phyloP scores from a whole-genome alignment of 805 yeast species.

The Yamadazyma ubonensis region DNA sequence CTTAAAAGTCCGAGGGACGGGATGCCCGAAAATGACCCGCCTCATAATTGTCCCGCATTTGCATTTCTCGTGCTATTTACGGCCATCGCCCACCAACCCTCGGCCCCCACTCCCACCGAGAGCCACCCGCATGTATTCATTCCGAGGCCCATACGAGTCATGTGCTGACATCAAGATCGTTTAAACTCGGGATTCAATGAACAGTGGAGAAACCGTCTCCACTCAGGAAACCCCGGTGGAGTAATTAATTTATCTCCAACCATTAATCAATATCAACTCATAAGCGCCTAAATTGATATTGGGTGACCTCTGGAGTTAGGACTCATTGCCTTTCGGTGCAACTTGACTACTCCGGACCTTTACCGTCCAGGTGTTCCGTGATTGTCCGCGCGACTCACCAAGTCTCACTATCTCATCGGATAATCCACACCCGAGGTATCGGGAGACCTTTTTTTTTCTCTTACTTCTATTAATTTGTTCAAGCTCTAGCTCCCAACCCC shows the following conservation, averaged over 20 bases:
- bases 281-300: not conserved
- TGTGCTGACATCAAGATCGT: no score
- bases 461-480: no score
- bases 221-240: no score
- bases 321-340: not conserved
- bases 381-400: slow-evolving; percentile 7
- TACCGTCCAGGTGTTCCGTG: slow-evolving; percentile 2
- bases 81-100: not conserved
- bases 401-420: slow-evolving; percentile 5
- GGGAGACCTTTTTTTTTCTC: not conserved
- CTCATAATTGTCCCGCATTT: not conserved
- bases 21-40: not conserved
- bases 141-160: no score
- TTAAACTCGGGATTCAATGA: no score
- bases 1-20: not conserved
- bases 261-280: no score
- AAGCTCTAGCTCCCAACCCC: no score
- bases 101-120: not conserved
- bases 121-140: no score
- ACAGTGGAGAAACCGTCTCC: no score
- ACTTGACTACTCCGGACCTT: not conserved
- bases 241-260: no score
- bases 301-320: not conserved
- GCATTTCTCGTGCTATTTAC: no score
- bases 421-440: slow-evolving; percentile 4